Conservation (phyloP, 768 basidiomycete species). For the Hebeloma cylindrosporum region DNA sequence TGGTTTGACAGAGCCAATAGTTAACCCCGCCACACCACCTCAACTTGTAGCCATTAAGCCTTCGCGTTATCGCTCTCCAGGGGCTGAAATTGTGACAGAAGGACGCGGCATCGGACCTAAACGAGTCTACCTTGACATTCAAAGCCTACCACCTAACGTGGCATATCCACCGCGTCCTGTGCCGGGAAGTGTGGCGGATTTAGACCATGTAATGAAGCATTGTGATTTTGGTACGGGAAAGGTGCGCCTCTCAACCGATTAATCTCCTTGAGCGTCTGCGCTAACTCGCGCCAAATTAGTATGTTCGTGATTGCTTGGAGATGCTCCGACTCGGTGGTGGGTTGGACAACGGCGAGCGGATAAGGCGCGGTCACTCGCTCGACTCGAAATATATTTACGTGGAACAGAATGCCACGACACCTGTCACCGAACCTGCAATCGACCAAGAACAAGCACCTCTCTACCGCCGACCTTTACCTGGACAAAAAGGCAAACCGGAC, state of each 20-base stretch:
- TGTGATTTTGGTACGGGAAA: slow-evolving; percentile 80
- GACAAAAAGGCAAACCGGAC: slow-evolving; percentile 33
- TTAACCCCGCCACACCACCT: slow-evolving; percentile 67
- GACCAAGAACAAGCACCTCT: slow-evolving; percentile 20
- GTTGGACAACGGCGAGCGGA: slow-evolving; percentile 72
- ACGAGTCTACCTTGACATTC: slow-evolving; percentile 72
- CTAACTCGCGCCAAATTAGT: slow-evolving; percentile 42
- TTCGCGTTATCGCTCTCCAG: slow-evolving; percentile 47
- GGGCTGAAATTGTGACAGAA: slow-evolving; percentile 42
- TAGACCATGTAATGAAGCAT: slow-evolving; percentile 83
- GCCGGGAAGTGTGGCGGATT: slow-evolving; percentile 79
- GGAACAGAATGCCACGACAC: slow-evolving; percentile 44
- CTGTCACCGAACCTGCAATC: slow-evolving; percentile 12
- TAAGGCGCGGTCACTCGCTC: slow-evolving; percentile 70
- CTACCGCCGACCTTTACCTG: slow-evolving; percentile 13
- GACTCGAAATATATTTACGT: slow-evolving; percentile 82
- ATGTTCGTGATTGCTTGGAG: slow-evolving; percentile 94
- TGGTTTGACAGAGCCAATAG: slow-evolving; percentile 51
- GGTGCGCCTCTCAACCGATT: slow-evolving; percentile 36
- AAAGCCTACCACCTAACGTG: slow-evolving; percentile 54
- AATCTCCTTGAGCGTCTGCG: not conserved
- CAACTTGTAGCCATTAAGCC: slow-evolving; percentile 46
- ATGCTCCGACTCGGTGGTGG: slow-evolving; percentile 84
- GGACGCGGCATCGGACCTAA: slow-evolving; percentile 71
- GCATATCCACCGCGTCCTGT: slow-evolving; percentile 86